These are phyloP conservation scores for Ganoderma sinense DNA, from an alignment of 1,284 basidiomycete species.

Conservation along the genomic window DNA sequence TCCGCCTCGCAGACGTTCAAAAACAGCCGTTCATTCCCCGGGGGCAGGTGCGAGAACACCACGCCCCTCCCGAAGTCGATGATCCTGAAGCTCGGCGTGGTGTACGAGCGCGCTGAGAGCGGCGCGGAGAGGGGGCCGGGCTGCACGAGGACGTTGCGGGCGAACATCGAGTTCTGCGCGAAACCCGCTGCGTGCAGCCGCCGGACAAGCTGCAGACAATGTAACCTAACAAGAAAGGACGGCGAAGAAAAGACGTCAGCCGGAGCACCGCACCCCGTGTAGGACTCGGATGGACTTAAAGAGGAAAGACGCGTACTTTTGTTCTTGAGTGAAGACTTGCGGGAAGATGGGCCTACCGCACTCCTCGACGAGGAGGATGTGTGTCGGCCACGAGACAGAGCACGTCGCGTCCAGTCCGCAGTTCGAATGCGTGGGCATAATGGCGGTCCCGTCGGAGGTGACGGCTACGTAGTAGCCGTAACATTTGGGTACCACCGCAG, in stretches of 20 bases:
- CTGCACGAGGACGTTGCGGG: conserved; percentile 54
- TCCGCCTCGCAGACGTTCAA: neutral
- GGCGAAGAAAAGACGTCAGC: neutral
- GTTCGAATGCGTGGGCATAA: neutral
- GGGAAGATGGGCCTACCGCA: conserved; percentile 48
- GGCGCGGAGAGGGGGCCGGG: conserved; percentile 48
- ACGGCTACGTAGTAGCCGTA: conserved; percentile 56
- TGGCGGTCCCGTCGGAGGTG: conserved; percentile 13
- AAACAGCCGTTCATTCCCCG: neutral
- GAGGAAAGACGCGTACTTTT: neutral
- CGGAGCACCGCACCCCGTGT: neutral
- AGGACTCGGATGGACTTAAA: neutral
- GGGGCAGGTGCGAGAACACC: neutral
- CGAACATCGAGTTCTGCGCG: conserved; percentile 48
- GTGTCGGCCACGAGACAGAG: conserved; percentile 37
- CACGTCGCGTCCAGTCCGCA: conserved; percentile 3
- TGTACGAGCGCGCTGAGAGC: conserved; percentile 32
- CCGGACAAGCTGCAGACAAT: conserved; percentile 46
- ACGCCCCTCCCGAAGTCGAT: conserved; percentile 55
- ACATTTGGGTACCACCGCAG: conserved; percentile 58
- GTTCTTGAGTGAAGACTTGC: neutral
- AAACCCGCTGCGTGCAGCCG: conserved; percentile 50
- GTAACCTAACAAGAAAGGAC: conserved; percentile 37
- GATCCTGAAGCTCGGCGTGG: conserved; percentile 50
- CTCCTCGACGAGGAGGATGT: conserved; percentile 56